phyloP scores from a whole-genome alignment of 768 basidiomycete genomes.

The Tephrocybe sp. region DNA sequence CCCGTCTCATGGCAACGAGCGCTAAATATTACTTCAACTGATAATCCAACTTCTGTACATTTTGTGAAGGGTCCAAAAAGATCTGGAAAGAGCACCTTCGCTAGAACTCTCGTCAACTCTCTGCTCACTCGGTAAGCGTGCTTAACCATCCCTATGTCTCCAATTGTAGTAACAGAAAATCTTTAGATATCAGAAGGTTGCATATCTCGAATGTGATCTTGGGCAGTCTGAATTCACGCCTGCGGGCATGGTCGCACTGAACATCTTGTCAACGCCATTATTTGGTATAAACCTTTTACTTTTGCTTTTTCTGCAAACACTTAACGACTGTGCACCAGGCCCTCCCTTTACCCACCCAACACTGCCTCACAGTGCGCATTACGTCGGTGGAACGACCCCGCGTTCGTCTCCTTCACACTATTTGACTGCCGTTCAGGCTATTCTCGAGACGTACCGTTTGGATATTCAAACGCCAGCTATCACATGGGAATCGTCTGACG shows the following conservation, averaged over 20 bases:
- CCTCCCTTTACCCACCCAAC: conserved; percentile 86
- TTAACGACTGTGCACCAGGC: conserved; percentile 43
- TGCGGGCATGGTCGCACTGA: conserved; percentile 80
- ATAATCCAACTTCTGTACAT: conserved; percentile 34
- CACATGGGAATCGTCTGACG: conserved; percentile 24
- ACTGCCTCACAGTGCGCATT: conserved; percentile 73
- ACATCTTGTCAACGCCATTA: conserved; percentile 60
- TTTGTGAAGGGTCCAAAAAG: conserved; percentile 85
- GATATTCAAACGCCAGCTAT: conserved; percentile 56
- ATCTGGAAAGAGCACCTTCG: conserved; percentile 88
- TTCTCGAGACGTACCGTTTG: conserved; percentile 64
- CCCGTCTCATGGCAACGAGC: conserved; percentile 37
- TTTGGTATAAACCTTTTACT: conserved; percentile 55
- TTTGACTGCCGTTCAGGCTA: conserved; percentile 60
- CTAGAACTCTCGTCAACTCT: conserved; percentile 67
- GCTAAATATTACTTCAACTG: conserved; percentile 22
- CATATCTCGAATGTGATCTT: conserved; percentile 88
- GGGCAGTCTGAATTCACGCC: conserved; percentile 95
- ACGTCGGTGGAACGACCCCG: conserved; percentile 77
- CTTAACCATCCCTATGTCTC: background rate
- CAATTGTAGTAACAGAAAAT: background rate
- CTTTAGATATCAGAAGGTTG: conserved; percentile 72
- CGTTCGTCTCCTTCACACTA: conserved; percentile 76
- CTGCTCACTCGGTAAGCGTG: conserved; percentile 53
- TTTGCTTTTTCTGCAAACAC: background rate